These are phyloP conservation scores for Russula foetens DNA, from an alignment of 768 basidiomycete genomes.

Conservation along the genomic window DNA sequence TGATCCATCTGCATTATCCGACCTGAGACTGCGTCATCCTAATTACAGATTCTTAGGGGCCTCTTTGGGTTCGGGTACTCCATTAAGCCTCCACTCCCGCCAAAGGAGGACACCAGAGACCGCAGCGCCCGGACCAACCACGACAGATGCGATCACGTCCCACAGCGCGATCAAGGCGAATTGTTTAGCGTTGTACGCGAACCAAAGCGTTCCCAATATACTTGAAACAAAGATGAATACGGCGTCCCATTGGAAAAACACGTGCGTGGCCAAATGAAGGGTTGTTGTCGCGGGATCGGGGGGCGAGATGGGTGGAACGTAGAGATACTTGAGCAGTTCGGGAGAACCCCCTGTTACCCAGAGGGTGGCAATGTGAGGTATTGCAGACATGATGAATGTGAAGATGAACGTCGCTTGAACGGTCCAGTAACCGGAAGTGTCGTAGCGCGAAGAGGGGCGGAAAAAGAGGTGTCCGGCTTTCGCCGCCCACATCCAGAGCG, in stretches of 20 bases:
- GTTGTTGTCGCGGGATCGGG: not conserved
- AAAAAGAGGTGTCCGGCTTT: constrained; percentile 12
- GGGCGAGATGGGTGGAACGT: constrained; percentile 2
- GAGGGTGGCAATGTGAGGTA: constrained; percentile 9
- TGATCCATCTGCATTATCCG: not conserved
- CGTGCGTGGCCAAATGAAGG: not conserved
- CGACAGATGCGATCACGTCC: constrained; percentile 3
- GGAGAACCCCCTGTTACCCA: not conserved
- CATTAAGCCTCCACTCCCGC: constrained; percentile 14
- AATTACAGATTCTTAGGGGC: not conserved
- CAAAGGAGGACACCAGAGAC: constrained; percentile 15
- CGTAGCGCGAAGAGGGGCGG: constrained; percentile 8
- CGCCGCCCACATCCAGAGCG: constrained; percentile 8
- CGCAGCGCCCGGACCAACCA: constrained; percentile 16
- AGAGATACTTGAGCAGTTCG: constrained; percentile 6
- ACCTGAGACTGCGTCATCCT: not conserved
- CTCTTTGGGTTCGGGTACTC: not conserved
- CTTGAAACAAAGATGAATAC: constrained; percentile 8
- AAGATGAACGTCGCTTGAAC: constrained; percentile 15
- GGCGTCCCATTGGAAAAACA: constrained; percentile 16
- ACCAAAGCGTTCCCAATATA: constrained; percentile 13
- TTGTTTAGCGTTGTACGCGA: constrained; percentile 3
- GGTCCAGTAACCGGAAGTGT: constrained; percentile 15
- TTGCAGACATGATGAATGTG: constrained; percentile 9
- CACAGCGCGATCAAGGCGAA: constrained; percentile 1